Percentiles rank a stretch among this genome's conserved stretches.
Evolutionary conservation across 495 filamentous ascomycete genomes (phyloP).

Genomic region (Patellaria atrata): DNA sequence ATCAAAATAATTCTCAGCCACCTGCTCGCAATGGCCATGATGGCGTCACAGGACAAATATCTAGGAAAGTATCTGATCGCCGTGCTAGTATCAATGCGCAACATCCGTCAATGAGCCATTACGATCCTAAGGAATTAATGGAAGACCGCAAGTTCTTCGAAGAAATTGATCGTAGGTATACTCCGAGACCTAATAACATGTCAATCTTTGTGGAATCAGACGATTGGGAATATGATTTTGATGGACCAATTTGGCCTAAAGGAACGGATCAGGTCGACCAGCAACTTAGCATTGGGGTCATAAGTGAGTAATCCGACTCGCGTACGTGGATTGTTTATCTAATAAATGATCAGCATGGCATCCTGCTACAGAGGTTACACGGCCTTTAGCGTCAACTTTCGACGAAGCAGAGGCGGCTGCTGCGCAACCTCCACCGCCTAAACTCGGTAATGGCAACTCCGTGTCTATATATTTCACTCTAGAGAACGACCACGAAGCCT

Average conservation of each 20-base stretch:
- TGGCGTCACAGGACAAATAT: too few species aligned
- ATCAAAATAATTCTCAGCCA: too few species aligned
- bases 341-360: conserved; percentile 18
- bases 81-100: background rate
- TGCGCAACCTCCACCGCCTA: conserved; percentile 14
- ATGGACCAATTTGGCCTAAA: conserved; percentile 23
- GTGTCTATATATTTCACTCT: conserved; percentile 27
- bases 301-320: conserved; percentile 9
- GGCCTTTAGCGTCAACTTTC: conserved; percentile 23
- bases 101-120: background rate
- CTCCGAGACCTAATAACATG: conserved; percentile 6
- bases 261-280: conserved; percentile 25
- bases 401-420: conserved; percentile 25
- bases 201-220: conserved; percentile 10
- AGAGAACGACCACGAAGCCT: conserved; percentile 19
- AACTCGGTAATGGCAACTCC: conserved; percentile 21
- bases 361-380: conserved; percentile 22
- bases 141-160: conserved; percentile 1
- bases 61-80: too few species aligned
- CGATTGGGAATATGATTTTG: conserved; percentile 25
- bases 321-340: background rate
- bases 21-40: too few species aligned
- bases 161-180: conserved; percentile 4
- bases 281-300: conserved; percentile 24
- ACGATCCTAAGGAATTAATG: conserved; percentile 1